phyloP scores from a whole-genome alignment of 768 basidiomycete genomes.

The Mycena chlorophos region DNA sequence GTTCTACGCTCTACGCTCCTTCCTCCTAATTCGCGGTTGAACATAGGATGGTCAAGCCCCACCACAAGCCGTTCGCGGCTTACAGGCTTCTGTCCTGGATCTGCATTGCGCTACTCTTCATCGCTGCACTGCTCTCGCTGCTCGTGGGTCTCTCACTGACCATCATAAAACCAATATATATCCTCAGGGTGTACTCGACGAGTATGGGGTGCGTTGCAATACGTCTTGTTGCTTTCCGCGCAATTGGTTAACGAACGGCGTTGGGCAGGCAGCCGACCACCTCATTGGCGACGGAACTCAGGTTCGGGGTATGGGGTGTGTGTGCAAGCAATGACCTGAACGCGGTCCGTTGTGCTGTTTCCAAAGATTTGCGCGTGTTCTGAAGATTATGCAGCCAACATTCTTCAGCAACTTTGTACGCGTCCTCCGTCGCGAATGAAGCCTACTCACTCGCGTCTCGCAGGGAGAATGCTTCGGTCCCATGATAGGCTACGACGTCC shows the following conservation, averaged over 20 bases:
- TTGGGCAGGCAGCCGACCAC: constrained; percentile 37
- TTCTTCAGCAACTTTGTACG: constrained; percentile 33
- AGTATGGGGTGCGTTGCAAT: constrained; percentile 15
- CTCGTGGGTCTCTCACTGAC: constrained; percentile 75
- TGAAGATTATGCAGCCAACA: constrained; percentile 30
- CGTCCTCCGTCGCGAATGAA: neutral
- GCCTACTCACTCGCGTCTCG: neutral
- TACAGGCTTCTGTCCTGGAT: constrained; percentile 50
- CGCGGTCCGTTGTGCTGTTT: neutral
- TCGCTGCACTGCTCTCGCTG: constrained; percentile 70
- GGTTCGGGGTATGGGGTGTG: constrained; percentile 83
- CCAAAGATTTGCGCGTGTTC: neutral
- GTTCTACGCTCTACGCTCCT: no score
- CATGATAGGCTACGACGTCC: constrained; percentile 68
- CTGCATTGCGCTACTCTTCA: constrained; percentile 51
- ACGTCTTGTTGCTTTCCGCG: neutral
- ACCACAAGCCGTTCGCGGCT: constrained; percentile 42
- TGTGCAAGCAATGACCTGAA: constrained; percentile 51
- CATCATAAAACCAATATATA: constrained; percentile 69
- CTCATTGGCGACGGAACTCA: constrained; percentile 56
- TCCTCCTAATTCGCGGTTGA: neutral
- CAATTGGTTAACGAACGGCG: neutral
- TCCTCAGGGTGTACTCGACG: constrained; percentile 49
- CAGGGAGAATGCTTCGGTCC: constrained; percentile 59
- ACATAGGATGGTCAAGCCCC: constrained; percentile 21